phyloP scores from a whole-genome alignment of 768 basidiomycete genomes.

The Mrakia hoshinonis region DNA sequence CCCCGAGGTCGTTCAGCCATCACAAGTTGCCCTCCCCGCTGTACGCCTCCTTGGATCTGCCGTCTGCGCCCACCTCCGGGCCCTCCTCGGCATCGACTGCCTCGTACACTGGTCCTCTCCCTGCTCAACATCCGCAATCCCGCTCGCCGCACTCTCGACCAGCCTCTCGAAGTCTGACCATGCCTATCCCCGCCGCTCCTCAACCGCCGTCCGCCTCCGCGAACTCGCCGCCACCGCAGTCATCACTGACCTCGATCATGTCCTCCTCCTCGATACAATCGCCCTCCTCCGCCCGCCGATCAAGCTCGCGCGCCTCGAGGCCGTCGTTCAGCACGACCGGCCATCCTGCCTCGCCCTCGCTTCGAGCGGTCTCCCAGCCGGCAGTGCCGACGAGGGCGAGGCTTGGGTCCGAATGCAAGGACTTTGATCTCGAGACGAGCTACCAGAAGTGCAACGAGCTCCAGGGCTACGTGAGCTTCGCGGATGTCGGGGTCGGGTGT shows the following conservation, averaged over 20 bases:
- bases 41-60: background rate
- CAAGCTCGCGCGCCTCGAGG: background rate
- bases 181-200: background rate
- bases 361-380: slow-evolving; percentile 2
- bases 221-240: background rate
- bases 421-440: slow-evolving; percentile 10
- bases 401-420: slow-evolving; percentile 1
- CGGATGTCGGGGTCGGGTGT: slow-evolving; percentile 4
- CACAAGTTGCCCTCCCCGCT: background rate
- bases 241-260: background rate
- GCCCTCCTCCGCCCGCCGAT: background rate
- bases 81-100: background rate
- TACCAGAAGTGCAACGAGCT: background rate
- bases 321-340: background rate
- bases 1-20: background rate
- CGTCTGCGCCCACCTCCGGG: background rate
- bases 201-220: background rate
- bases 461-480: slow-evolving; percentile 1
- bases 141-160: background rate
- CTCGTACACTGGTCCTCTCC: background rate
- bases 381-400: background rate
- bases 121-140: background rate
- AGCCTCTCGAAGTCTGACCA: background rate
- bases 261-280: background rate
- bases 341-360: background rate